phyloP scores from a whole-genome alignment of 2,329 filamentous ascomycete species.

The Diaporthe sp. region DNA sequence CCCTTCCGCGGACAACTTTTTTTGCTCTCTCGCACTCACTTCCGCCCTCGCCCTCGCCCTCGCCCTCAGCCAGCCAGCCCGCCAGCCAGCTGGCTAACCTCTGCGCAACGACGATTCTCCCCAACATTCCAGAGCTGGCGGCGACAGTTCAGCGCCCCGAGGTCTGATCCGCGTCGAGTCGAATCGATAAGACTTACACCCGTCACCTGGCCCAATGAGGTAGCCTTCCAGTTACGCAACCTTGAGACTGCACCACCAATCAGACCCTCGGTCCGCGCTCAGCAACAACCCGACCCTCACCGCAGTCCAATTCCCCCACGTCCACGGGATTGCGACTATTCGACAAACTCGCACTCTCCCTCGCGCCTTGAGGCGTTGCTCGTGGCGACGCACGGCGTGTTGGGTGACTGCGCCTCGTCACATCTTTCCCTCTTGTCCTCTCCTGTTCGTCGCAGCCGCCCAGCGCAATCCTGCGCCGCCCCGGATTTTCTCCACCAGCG shows the following conservation, averaged over 20 bases:
- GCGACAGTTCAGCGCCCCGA: neutral
- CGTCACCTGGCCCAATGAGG: slow-evolving; percentile 30
- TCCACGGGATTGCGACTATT: neutral
- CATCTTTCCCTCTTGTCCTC: neutral
- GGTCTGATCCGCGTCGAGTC: slow-evolving; percentile 7
- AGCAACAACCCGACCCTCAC: slow-evolving; percentile 23
- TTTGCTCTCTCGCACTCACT: neutral
- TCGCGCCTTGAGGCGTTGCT: slow-evolving; percentile 17
- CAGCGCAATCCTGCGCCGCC: neutral
- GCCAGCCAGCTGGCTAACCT: neutral
- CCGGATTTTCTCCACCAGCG: slow-evolving; percentile 13
- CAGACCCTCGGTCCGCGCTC: slow-evolving; percentile 24
- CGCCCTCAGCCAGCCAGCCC: neutral
- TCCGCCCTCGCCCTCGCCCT: neutral
- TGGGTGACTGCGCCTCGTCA: slow-evolving; percentile 14
- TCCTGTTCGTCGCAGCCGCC: neutral
- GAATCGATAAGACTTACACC: slow-evolving; percentile 29
- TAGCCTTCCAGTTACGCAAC: slow-evolving; percentile 22
- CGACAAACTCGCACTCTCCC: neutral
- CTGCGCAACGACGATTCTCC: neutral
- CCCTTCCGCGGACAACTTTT: neutral
- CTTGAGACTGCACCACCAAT: slow-evolving; percentile 32
- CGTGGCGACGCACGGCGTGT: slow-evolving; percentile 25
- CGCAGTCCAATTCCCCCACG: slow-evolving; percentile 12
- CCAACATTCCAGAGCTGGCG: neutral